Base-by-base conservation (phyloP, 129 eudicot genomes). In the Centrapalus pauciflorus region DNA sequence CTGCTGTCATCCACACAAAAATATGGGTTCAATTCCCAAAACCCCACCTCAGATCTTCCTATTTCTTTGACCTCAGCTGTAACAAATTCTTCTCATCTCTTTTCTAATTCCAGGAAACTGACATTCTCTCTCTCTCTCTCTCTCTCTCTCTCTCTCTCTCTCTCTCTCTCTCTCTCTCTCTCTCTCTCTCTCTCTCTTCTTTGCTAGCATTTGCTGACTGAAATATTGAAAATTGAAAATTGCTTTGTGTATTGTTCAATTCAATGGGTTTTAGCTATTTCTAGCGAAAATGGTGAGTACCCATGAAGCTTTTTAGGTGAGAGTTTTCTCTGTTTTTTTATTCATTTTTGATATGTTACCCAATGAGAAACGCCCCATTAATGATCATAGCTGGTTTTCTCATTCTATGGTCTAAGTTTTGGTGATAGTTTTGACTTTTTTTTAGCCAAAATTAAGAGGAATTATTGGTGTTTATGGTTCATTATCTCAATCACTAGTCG, bases 41-140 rank as follows among this genome's bases (percentile, higher is more conserved):
- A 49, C 43, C 79, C 78, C 79, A 70, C 50, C 78, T 85, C 89
- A 83, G 79, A 83, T 83, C 71, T 69, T 76, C 73, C 84, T 84
- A 75, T 63, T 75, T 73, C 76, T 63, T 81, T 75, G 80, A 86
- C 87, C 69, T 72, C 77, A 69, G 56, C 81, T 43, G 45, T 70
- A 79, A 74, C 65, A 37, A 38, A 70, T 85, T 73, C 81, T 62
- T 67, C 77, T 63, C 32, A 48, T 29, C 59, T 70, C 60, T 43
- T 25, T 43, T 55, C 68, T 71, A 71, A 58, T 59, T 71, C 28
- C 62, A 48, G 58, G 33, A 70, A 70, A 43, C 46, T 6, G 67
- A 20, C 75, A 28, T 38, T 26, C 66, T 37, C 28, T 24, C 12
- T 67, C 4, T 21, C 64, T 55, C 40, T 56, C 56, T 70, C 56